Conservation (phyloP, 2,329 filamentous ascomycete genomes). For the Leptodontidium sp. region DNA sequence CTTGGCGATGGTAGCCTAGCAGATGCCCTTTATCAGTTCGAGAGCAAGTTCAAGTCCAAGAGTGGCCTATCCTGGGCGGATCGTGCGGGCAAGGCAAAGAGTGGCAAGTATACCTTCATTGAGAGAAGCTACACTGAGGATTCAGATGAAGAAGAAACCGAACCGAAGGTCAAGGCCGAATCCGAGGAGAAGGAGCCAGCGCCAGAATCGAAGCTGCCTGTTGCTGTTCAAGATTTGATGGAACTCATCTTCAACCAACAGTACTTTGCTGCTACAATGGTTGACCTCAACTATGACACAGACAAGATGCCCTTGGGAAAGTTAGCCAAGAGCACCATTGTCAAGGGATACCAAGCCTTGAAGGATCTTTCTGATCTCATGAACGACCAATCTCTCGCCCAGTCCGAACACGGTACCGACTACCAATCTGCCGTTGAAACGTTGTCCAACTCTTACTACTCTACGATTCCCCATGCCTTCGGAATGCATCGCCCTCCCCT, state of each 20-base stretch:
- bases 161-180: slow-evolving; percentile 39
- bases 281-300: slow-evolving; percentile 73
- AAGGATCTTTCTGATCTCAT: slow-evolving; percentile 77
- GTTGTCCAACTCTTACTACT: slow-evolving; percentile 82
- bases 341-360: slow-evolving; percentile 76
- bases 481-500: slow-evolving; percentile 77
- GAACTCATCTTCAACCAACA: slow-evolving; percentile 83
- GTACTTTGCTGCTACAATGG: slow-evolving; percentile 74
- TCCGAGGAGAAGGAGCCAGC: slow-evolving; percentile 46
- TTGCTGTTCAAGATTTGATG: slow-evolving; percentile 73
- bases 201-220: slow-evolving; percentile 64
- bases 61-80: slow-evolving; percentile 64
- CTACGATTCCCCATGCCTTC: slow-evolving; percentile 82
- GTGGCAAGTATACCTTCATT: slow-evolving; percentile 80
- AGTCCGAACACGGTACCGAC: slow-evolving; percentile 51
- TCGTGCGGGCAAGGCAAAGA: slow-evolving; percentile 63
- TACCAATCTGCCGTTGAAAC: slow-evolving; percentile 59
- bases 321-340: slow-evolving; percentile 80
- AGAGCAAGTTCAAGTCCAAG: slow-evolving; percentile 70
- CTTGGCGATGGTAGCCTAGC: slow-evolving; percentile 54
- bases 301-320: slow-evolving; percentile 86
- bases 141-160: slow-evolving; percentile 63
- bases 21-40: slow-evolving; percentile 59
- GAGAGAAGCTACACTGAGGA: slow-evolving; percentile 80
- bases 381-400: slow-evolving; percentile 58